These are phyloP conservation scores for Exophiala spinifera DNA, from an alignment of 2,329 filamentous ascomycete species.

Conservation along the genomic window DNA sequence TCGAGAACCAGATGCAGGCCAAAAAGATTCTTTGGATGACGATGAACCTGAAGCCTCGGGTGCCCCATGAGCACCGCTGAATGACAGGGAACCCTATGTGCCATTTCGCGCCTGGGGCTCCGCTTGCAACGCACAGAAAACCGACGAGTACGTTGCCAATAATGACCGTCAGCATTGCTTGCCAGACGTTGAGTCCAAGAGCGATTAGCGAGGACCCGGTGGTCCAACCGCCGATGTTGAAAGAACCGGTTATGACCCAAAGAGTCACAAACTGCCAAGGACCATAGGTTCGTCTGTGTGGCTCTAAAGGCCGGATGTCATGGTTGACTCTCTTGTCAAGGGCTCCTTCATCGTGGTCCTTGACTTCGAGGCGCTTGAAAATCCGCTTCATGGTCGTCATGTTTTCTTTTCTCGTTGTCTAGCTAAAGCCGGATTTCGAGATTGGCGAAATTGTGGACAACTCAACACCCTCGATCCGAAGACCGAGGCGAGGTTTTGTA, in stretches of 20 bases:
- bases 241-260: conserved; percentile 27
- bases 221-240: conserved; percentile 33
- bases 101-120: conserved; percentile 29
- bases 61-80: conserved; percentile 28
- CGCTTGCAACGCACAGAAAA: conserved; percentile 22
- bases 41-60: conserved; percentile 26
- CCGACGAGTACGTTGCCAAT: conserved; percentile 25
- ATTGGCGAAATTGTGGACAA: not conserved
- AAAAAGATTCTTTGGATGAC: conserved; percentile 25
- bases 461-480: not conserved
- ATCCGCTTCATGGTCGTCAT: not conserved
- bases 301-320: conserved; percentile 60
- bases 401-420: no score
- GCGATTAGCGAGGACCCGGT: conserved; percentile 32
- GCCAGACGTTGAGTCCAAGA: conserved; percentile 30
- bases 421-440: not conserved
- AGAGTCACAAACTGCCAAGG: conserved; percentile 67
- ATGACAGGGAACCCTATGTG: conserved; percentile 32
- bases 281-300: conserved; percentile 75
- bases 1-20: conserved; percentile 26
- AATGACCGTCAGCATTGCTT: conserved; percentile 31
- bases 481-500: not conserved
- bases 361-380: conserved; percentile 8
- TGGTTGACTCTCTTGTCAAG: not conserved
- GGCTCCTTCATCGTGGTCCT: not conserved